Evolutionary conservation across 1,139 yeast species (phyloP), one percentile per base, ranked within the genome.

Genomic region (Debaryomycetaceae sp.): DNA sequence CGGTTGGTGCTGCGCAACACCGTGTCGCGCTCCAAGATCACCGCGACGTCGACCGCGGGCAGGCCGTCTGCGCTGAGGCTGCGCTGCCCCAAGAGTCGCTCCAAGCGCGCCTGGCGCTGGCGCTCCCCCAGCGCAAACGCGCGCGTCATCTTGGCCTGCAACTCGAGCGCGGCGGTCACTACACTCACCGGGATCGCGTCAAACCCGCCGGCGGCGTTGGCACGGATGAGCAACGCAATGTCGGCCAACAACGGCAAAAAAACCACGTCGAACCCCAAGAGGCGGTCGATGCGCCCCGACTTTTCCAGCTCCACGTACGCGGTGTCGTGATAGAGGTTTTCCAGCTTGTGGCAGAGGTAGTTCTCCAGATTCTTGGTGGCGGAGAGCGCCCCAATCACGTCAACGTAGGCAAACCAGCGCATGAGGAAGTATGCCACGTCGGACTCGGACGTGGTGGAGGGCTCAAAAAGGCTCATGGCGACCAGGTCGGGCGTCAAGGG

Each of bases 401-500:
- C 89, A 28, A 80, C 61, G 43, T 80, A 83, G 0, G 80, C 82
- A 46, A 78, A 79, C 83, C 89, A 79, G 35, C 91, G 57, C 48
- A 77, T 64, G 34, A 83, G 56, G 45, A 83, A 83, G 41, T 66
- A 78, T 1, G 77, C 56, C 8, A 78, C 62, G 41, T 75, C 61
- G 28, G 62, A 48, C 38, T 65, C 71, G 2, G 36, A 30, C 5
- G 39, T 40, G 18, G 30, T 14, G n/a, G n/a, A n/a, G n/a, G n/a
- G n/a, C n/a, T n/a, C n/a, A n/a, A n/a, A n/a, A n/a, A n/a, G n/a
- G n/a, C n/a, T n/a, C n/a, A n/a, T n/a, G n/a, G n/a, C n/a, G n/a
- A n/a, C 12, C 9, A 17, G 5, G 13, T n/a, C n/a, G n/a, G n/a
- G n/a, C n/a, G n/a, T n/a, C n/a, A n/a, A n/a, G n/a, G n/a, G n/a